Base-by-base conservation (phyloP, 768 basidiomycete genomes). In the Paxillus involutus region DNA sequence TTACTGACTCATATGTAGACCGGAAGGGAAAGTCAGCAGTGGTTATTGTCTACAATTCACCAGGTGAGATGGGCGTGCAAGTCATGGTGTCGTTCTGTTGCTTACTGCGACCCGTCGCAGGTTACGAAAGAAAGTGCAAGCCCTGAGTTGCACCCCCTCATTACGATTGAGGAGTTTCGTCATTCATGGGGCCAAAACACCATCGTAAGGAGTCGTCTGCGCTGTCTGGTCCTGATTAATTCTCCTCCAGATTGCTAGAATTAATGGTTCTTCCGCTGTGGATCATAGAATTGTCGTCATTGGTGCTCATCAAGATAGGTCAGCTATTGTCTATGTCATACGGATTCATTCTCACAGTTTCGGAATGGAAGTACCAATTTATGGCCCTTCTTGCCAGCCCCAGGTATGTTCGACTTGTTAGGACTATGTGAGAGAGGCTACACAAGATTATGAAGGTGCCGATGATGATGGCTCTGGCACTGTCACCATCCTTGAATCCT, bases 151-250 rank as follows among this genome's bases (percentile, higher is more conserved):
- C 79, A 73, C 43, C 63, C 78, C 44, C 60, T 69, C 14, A 89
- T 96, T 61, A 79, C 80, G 6, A 69, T 93, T 53, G 73, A 77
- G 24, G 91, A 92, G 68, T 93, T 94, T 61, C 52, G 73, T 46
- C 92, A 94, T 67, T 72, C 82, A 3, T 94, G 93, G 94, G 86
- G 86, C 10, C 94, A 97, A 77, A 86, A 89, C 69, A 80, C 81
- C 48, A 84, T 91, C 56, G 85, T 88, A 65, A 55, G 84, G 67
- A 9, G 30, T 16, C 36, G 35, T 41, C 29, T 26, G 16, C 43
- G 2, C 19, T 51, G 7, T 44, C 29, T n/a, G 50, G 26, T 40
- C 24, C 16, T 17, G 42, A 6, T 41, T 42, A 19, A 56, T 60
- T 33, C 42, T 56, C 51, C 44, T 42, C 39, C 61, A 92, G 90